Base-by-base conservation (phyloP, 768 basidiomycete genomes). In the Xerocomus potaroensis region DNA sequence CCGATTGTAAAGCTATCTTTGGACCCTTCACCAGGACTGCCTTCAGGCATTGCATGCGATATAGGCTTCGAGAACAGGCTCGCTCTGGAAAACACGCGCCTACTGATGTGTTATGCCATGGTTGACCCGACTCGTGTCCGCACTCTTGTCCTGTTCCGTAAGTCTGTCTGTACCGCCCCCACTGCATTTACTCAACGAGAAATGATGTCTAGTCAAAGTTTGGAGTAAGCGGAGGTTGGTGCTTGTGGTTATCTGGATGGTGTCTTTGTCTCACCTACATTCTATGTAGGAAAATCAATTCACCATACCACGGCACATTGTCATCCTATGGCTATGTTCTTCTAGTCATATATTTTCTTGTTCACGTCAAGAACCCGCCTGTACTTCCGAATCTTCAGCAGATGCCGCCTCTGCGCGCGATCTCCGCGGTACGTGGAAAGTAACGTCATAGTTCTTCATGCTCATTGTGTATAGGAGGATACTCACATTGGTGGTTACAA, bases 1-100 rank as follows among this genome's bases (percentile, higher is more conserved):
- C 95, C 95, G 27, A 99, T 99, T 63, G 91, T 99, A 62, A 99
- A 99, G 72, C 77, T 99, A 44, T 91, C 89, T 19, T 79, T 98
- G 21, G 85, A 91, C 63, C 89, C 91, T 15, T 88, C 89, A 3
- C 83, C 83, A 10, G 81, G 84, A 5, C 72, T 91, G 12, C 85
- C 86, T 8, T 77, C 81, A 41, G 94, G 93, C 46, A 95, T 99
- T 57, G 89, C 94, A 7, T 97, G 95, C 64, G 95, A 99, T 66
- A 99, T 99, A 54, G 95, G 95, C 15, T 98, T 98, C 58, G 95
- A 96, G 73, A 98, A 98, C 69, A 80, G 94, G 60, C 76, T 99
- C 45, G 95, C 95, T 22, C 74, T 99, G 47, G 95, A 99, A 72
- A 99, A 99, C 67, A 99, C 95, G 27, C 79, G 95, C 46, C 70